Base-by-base conservation (phyloP, 352 stramenopile genomes). In the Phytophthora nicotianae region DNA sequence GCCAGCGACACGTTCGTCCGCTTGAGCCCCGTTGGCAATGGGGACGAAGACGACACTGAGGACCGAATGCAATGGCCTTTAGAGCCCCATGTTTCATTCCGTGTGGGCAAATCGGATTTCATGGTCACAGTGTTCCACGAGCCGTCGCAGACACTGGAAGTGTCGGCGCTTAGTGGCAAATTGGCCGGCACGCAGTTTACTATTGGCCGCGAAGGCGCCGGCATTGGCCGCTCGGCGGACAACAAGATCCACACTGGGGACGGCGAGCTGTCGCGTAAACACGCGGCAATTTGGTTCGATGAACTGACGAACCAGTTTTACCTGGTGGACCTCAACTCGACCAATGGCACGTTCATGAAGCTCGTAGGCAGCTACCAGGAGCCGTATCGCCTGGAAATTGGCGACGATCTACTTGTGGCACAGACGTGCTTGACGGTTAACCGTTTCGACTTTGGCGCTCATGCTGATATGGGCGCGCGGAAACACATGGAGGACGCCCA, bases 401-500 rank as follows among this genome's bases (percentile, higher is more conserved):
- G 92, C n/a, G 96, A 98, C 59, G 91, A 98, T 72, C 84, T 99
- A 52, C 86, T 99, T 20, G 86, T 99, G 26, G 95, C 93, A 33
- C 89, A 98, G 80, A 99, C 97, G 26, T 97, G 97, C 49, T 94
- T 99, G 62, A 98, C 88, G 1, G 90, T 99, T 5, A 98, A 98
- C 74, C 89, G 96, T 2, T 99, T 98, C 62, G 97, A 99, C 65
- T 98, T 97, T 67, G 97, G 96, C 26, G 91, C 97, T 11, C 96
- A 95, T 58, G 94, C 97, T 46, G 90, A 95, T 42, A 98, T 98
- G 75, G 96, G 96, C 19, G 83, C 88, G 7, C 72, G 97, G 19
- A 97, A 97, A 54, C 90, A 97, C 23, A 99, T 99, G 96, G 95
- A 99, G 72, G 96, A 98, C 73, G 83, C 95, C 24, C 97, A 97